phyloP scores from a whole-genome alignment of 225 moss, liverwort and hornwort species.

The Pseudoscleropodium purum region DNA sequence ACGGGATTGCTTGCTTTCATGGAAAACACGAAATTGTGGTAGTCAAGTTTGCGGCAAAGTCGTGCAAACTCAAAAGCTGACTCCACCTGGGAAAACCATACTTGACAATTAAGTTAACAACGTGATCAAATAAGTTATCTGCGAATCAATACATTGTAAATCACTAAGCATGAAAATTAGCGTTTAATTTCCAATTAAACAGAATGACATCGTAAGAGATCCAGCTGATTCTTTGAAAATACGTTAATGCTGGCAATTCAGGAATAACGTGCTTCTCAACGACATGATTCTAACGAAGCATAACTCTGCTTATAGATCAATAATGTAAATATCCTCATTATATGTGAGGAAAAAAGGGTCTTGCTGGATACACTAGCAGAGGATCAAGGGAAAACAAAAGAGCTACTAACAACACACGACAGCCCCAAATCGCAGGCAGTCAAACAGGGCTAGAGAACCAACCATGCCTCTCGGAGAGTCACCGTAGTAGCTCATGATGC shows the following conservation, averaged over 20 bases:
- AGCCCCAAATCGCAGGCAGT: not conserved
- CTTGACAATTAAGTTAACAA: not conserved
- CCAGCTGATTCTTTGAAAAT: not conserved
- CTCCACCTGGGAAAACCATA: conserved; percentile 58
- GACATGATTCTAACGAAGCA: not conserved
- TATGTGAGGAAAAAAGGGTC: not conserved
- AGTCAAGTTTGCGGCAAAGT: conserved; percentile 86
- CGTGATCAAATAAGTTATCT: not conserved
- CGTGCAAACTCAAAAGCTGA: conserved; percentile 97
- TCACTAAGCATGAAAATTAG: not conserved
- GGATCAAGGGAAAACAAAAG: not conserved
- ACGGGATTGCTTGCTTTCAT: conserved; percentile 99
- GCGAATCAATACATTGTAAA: not conserved
- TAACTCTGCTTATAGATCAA: not conserved
- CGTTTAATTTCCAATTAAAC: not conserved
- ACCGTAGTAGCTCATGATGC: conserved; percentile 99
- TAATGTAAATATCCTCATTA: not conserved
- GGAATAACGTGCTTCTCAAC: not conserved
- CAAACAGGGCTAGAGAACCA: not conserved
- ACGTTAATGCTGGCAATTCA: not conserved
- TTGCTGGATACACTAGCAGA: not conserved
- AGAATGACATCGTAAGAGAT: not conserved
- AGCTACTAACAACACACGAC: not conserved
- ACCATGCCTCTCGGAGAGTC: conserved; percentile 99
- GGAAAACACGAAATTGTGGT: conserved; percentile 91